A percentile compares a stretch with the other conserved stretches of the same genome.
These are phyloP conservation scores for Bathelium albidoporum DNA, from an alignment of 495 filamentous ascomycete genomes.

Conservation along the genomic window DNA sequence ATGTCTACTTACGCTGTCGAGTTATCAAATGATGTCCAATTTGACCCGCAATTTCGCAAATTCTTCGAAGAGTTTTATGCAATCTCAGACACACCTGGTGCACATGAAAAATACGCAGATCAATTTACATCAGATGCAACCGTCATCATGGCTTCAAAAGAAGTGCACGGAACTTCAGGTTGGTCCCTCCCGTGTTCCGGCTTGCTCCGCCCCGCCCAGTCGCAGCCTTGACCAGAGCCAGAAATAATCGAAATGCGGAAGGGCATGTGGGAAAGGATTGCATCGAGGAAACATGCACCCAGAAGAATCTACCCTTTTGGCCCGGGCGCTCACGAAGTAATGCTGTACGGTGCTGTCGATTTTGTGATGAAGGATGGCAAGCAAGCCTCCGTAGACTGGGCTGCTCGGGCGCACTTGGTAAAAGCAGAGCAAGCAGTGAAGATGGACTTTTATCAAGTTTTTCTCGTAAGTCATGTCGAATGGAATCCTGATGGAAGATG, in stretches of 20 bases:
- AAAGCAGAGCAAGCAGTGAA: constrained; percentile 38
- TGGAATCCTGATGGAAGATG: neutral
- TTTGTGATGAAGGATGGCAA: constrained; percentile 46
- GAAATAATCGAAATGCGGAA: constrained; percentile 46
- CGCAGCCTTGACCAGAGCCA: constrained; percentile 23
- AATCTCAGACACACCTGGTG: constrained; percentile 45
- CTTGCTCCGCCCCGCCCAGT: constrained; percentile 4
- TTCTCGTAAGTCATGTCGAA: constrained; percentile 42
- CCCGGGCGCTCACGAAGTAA: constrained; percentile 39
- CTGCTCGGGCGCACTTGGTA: constrained; percentile 44
- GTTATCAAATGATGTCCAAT: constrained; percentile 10
- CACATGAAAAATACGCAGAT: constrained; percentile 45
- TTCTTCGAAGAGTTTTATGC: constrained; percentile 52
- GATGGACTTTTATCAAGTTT: constrained; percentile 58
- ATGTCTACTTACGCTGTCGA: constrained; percentile 18
- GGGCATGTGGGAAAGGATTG: constrained; percentile 48
- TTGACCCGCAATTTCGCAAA: constrained; percentile 22
- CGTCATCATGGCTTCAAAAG: constrained; percentile 47
- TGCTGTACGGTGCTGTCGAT: constrained; percentile 50
- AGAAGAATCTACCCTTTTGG: constrained; percentile 45
- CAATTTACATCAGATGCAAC: constrained; percentile 47
- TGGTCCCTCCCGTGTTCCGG: constrained; percentile 10
- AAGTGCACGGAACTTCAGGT: constrained; percentile 42
- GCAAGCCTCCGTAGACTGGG: constrained; percentile 40
- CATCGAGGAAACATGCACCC: constrained; percentile 40